These are phyloP conservation scores for Apiospora marii DNA, from an alignment of 2,329 filamentous ascomycete species.

Conservation along the genomic window DNA sequence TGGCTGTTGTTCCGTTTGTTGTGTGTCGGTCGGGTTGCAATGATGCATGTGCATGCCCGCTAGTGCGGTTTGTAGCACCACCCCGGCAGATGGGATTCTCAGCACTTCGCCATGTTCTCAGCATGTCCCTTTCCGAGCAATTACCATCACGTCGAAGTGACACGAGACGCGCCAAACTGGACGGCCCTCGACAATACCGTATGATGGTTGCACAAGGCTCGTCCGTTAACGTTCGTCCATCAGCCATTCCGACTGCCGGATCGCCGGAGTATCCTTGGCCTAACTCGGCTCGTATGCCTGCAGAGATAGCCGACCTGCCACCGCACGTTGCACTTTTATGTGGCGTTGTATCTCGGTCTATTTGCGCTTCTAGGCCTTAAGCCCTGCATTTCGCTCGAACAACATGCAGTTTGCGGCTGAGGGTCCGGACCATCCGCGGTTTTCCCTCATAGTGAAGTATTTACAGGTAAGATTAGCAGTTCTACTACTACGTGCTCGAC, in stretches of 20 bases:
- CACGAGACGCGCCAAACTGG: not conserved
- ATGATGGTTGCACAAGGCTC: slow-evolving; percentile 12
- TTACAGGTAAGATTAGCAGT: not conserved
- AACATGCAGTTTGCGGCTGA: slow-evolving; percentile 8
- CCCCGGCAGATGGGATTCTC: slow-evolving; percentile 19
- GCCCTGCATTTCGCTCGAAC: not conserved
- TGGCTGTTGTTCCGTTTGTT: not conserved
- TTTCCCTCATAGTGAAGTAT: not conserved
- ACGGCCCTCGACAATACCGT: not conserved
- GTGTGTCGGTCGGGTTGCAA: slow-evolving; percentile 1
- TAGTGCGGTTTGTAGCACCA: slow-evolving; percentile 8
- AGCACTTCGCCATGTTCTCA: slow-evolving; percentile 8
- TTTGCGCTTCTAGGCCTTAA: slow-evolving; percentile 1
- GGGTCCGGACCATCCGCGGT: slow-evolving; percentile 1
- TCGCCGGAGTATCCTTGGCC: not conserved
- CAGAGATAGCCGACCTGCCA: slow-evolving; percentile 12
- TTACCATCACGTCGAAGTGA: slow-evolving; percentile 4
- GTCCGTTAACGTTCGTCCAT: slow-evolving; percentile 10
- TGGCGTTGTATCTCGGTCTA: slow-evolving; percentile 18
- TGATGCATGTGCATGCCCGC: slow-evolving; percentile 17
- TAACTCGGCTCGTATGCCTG: not conserved
- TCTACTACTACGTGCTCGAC: not conserved
- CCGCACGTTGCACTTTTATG: slow-evolving; percentile 1
- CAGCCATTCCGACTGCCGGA: not conserved
- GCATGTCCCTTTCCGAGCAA: not conserved